These are phyloP conservation scores for Cladophialophora exuberans DNA, from an alignment of 2,329 filamentous ascomycete species.

Conservation along the genomic window DNA sequence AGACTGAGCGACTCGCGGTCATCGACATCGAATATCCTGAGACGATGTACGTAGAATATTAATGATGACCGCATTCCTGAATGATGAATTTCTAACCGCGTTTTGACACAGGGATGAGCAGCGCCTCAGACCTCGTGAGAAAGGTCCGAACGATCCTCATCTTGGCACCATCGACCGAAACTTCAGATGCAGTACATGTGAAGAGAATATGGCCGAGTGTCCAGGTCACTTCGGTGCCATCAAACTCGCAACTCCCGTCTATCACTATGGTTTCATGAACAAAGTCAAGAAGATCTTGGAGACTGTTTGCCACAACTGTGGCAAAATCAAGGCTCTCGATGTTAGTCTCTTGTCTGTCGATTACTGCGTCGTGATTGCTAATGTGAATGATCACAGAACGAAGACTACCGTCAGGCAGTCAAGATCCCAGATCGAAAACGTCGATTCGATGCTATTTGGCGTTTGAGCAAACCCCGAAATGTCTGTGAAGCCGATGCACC, in stretches of 20 bases:
- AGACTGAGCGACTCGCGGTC: constrained; percentile 99
- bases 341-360: constrained; percentile 72
- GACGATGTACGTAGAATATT: constrained; percentile 68
- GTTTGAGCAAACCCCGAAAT: constrained; percentile 85
- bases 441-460: constrained; percentile 91
- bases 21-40: constrained; percentile 97
- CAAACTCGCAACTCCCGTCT: constrained; percentile 94
- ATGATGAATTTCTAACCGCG: constrained; percentile 30
- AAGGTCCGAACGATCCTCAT: constrained; percentile 91
- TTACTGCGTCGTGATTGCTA: constrained; percentile 35
- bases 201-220: constrained; percentile 93
- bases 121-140: constrained; percentile 84
- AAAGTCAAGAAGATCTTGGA: constrained; percentile 99
- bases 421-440: constrained; percentile 87
- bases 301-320: constrained; percentile 98
- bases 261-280: constrained; percentile 93
- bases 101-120: constrained; percentile 71
- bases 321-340: constrained; percentile 95
- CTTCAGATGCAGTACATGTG: constrained; percentile 94
- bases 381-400: constrained; percentile 38
- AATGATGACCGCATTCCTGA: constrained; percentile 20
- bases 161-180: constrained; percentile 95
- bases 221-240: constrained; percentile 99
- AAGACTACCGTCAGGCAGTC: constrained; percentile 76
- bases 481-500: constrained; percentile 79